Evolutionary conservation across 352 stramenopile genomes (phyloP).

Genomic region (Thraustochytrium striatum): DNA sequence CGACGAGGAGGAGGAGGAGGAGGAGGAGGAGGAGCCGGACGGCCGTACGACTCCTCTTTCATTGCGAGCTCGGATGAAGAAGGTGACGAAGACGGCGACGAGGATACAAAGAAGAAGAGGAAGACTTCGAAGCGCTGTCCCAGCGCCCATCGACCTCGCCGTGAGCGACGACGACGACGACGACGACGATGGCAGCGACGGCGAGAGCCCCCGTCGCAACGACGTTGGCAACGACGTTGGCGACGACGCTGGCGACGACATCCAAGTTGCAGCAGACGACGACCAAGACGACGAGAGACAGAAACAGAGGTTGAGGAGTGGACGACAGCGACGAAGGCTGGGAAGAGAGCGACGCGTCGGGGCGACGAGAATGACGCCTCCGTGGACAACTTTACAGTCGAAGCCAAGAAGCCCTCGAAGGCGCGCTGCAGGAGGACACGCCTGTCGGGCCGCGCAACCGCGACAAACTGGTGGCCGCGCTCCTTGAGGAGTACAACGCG

Average conservation of each 20-base stretch:
- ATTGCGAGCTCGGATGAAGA: conserved; percentile 58
- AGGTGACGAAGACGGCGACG: not conserved
- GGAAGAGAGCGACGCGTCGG: not conserved
- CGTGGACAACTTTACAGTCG: not conserved
- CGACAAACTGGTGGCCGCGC: not conserved
- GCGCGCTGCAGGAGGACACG: not conserved
- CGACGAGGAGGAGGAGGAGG: not conserved
- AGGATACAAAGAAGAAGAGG: not conserved
- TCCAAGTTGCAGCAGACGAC: not conserved
- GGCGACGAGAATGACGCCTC: not conserved
- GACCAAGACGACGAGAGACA: not conserved
- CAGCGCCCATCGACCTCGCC: not conserved
- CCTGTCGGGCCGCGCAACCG: not conserved
- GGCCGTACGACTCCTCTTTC: conserved; percentile 79
- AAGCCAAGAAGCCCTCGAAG: not conserved
- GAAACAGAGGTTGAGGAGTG: not conserved
- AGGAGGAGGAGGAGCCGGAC: conserved; percentile 57
- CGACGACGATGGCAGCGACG: not conserved
- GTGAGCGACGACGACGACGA: not conserved
- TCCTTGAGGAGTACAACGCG: conserved; percentile 36
- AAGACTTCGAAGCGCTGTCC: not conserved
- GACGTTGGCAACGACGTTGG: not conserved
- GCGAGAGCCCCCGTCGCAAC: not conserved
- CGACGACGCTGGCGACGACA: not conserved
- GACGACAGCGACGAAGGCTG: not conserved